phyloP scores from a whole-genome alignment of 805 yeast species.

The Saccharomycopsis javanensis region DNA sequence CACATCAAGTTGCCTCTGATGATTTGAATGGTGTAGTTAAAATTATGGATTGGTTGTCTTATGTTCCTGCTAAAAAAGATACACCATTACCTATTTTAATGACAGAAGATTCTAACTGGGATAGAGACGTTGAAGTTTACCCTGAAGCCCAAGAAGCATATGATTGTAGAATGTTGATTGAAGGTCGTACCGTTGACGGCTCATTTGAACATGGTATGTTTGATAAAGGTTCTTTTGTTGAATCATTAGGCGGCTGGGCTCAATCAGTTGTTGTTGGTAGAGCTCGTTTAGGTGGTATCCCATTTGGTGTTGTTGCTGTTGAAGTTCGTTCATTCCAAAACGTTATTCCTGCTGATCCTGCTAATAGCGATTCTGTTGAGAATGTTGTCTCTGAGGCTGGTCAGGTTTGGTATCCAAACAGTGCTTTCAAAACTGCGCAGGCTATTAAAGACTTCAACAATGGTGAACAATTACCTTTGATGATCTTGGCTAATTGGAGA shows the following conservation, averaged over 20 bases:
- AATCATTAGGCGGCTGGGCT: slow-evolving; percentile 97
- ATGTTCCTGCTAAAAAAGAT: slow-evolving; percentile 83
- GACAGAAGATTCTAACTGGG: slow-evolving; percentile 65
- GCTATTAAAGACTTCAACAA: slow-evolving; percentile 95
- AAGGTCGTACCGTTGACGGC: slow-evolving; percentile 70
- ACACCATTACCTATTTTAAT: slow-evolving; percentile 86
- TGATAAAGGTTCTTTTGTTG: slow-evolving; percentile 89
- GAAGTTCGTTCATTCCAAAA: slow-evolving; percentile 88
- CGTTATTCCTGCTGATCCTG: slow-evolving; percentile 94
- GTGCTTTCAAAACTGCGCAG: slow-evolving; percentile 98
- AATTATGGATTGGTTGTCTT: slow-evolving; percentile 92
- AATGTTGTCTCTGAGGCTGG: slow-evolving; percentile 88
- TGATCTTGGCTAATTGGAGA: slow-evolving; percentile 99
- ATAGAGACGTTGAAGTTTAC: slow-evolving; percentile 75
- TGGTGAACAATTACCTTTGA: slow-evolving; percentile 95
- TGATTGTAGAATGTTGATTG: slow-evolving; percentile 93
- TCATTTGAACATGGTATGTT: slow-evolving; percentile 80
- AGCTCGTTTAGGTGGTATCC: slow-evolving; percentile 98
- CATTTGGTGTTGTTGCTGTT: slow-evolving; percentile 96
- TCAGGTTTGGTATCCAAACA: slow-evolving; percentile 99
- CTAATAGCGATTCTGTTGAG: slow-evolving; percentile 92
- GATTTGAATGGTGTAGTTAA: slow-evolving; percentile 94
- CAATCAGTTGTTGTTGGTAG: slow-evolving; percentile 97
- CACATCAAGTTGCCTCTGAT: slow-evolving; percentile 94
- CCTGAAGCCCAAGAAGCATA: slow-evolving; percentile 68